These are phyloP conservation scores for Trichosphaerium sp. DNA, from an alignment of 78 protist genomes.

Conservation along the genomic window DNA sequence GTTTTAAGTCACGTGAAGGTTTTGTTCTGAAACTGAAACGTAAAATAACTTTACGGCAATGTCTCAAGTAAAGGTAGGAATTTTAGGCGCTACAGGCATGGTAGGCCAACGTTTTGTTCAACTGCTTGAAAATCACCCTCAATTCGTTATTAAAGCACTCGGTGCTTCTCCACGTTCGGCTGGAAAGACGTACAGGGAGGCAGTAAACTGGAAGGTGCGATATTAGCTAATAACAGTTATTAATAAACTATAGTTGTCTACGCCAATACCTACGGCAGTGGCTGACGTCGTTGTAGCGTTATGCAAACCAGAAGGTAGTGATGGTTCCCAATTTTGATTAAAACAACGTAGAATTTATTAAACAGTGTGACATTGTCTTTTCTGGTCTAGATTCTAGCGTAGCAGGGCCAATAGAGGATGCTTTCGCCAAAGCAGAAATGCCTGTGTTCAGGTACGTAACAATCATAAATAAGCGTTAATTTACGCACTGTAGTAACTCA, in stretches of 20 bases:
- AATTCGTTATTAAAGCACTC: constrained; percentile 23
- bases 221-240: too few relatives aligned
- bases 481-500: constrained; percentile 38
- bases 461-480: too few relatives aligned
- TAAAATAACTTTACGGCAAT: too few relatives aligned
- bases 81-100: constrained; percentile 55
- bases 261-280: constrained; percentile 13
- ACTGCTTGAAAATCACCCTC: constrained; percentile 43
- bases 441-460: constrained; percentile 26
- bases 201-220: constrained; percentile 29
- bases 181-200: constrained; percentile 10
- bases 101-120: constrained; percentile 62
- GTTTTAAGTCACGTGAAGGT: too few relatives aligned
- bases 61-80: constrained; percentile 46
- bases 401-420: constrained; percentile 29
- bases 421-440: constrained; percentile 19
- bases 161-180: constrained; percentile 54
- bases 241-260: too few relatives aligned
- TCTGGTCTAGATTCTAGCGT: constrained; percentile 48
- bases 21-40: too few relatives aligned
- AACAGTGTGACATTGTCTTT: constrained; percentile 35
- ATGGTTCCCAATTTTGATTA: too few relatives aligned
- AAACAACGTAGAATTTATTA: too few relatives aligned
- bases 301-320: constrained; percentile 16
- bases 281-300: constrained; percentile 2